Evolutionary conservation across 179 eudicot genomes (phyloP).

Genomic region (Spinacia oleracea): DNA sequence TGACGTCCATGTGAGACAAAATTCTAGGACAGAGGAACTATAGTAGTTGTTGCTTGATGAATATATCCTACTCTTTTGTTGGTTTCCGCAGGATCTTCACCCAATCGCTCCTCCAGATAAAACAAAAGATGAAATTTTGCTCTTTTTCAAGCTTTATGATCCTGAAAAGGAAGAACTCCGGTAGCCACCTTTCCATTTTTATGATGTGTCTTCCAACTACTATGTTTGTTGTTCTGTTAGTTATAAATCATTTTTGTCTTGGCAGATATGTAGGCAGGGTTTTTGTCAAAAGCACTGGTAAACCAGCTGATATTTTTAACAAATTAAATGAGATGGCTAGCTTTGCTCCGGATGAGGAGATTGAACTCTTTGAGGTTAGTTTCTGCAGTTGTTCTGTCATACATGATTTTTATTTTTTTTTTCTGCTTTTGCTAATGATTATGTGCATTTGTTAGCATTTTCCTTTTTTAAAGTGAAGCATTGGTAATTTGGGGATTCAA

Average conservation of each 20-base stretch:
- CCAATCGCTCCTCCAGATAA: slow-evolving; percentile 67
- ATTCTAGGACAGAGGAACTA: background rate
- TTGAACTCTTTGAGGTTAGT: slow-evolving; percentile 79
- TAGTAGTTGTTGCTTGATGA: background rate
- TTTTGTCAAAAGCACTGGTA: slow-evolving; percentile 61
- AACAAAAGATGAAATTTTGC: slow-evolving; percentile 80
- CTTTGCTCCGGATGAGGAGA: slow-evolving; percentile 69
- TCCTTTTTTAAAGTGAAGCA: background rate
- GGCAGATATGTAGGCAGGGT: slow-evolving; percentile 72
- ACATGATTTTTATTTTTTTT: background rate
- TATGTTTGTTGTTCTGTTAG: slow-evolving; percentile 5
- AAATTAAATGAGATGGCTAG: slow-evolving; percentile 82
- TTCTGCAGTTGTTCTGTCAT: background rate
- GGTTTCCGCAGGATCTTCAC: slow-evolving; percentile 53
- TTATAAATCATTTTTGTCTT: slow-evolving; percentile 5
- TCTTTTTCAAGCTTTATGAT: slow-evolving; percentile 88
- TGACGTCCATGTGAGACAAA: background rate
- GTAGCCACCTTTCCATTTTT: slow-evolving; percentile 31
- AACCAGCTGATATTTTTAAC: slow-evolving; percentile 56
- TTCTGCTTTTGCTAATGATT: background rate
- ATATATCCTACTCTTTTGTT: slow-evolving; percentile 1
- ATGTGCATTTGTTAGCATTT: background rate
- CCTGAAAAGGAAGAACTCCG: slow-evolving; percentile 83
- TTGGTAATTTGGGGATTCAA: background rate
- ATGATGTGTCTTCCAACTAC: background rate